Conservation (phyloP, 805 yeast species). For the Kodamaea kaohsiungensis region DNA sequence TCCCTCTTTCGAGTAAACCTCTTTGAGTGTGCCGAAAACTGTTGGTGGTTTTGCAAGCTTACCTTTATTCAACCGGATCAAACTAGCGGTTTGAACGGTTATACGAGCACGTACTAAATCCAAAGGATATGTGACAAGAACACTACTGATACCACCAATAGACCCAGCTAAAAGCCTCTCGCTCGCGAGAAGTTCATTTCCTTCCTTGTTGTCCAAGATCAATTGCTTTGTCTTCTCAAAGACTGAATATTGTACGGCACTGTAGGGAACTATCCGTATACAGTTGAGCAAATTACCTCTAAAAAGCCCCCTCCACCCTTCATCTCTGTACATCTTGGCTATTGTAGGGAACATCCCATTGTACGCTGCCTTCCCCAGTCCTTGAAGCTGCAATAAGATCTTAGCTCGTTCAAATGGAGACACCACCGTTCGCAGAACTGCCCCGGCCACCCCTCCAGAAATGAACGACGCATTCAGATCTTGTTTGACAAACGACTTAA, state of each 20-base stretch:
- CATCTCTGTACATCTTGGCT: constrained; percentile 77
- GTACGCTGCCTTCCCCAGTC: constrained; percentile 50
- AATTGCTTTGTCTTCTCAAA: constrained; percentile 62
- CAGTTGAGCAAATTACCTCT: constrained; percentile 92
- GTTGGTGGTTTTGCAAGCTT: constrained; percentile 66
- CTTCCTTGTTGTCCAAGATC: constrained; percentile 28
- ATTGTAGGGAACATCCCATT: constrained; percentile 79
- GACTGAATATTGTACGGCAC: constrained; percentile 90
- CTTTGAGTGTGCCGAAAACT: constrained; percentile 53
- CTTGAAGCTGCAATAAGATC: constrained; percentile 88
- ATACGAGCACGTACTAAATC: constrained; percentile 89
- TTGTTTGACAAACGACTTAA: constrained; percentile 32
- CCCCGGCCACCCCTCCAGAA: constrained; percentile 79
- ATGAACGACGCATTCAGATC: constrained; percentile 64
- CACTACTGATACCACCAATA: constrained; percentile 77
- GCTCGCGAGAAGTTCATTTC: constrained; percentile 42
- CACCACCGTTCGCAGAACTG: constrained; percentile 83
- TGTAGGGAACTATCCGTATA: constrained; percentile 86
- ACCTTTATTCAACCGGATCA: constrained; percentile 49
- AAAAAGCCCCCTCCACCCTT: constrained; percentile 87
- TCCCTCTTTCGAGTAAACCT: constrained; percentile 76
- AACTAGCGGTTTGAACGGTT: constrained; percentile 80
- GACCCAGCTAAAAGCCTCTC: constrained; percentile 78
- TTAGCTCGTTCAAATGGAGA: constrained; percentile 96
- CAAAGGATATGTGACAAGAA: constrained; percentile 84